These are phyloP conservation scores for Mycena polygramma DNA, from an alignment of 768 basidiomycete genomes.

Conservation along the genomic window DNA sequence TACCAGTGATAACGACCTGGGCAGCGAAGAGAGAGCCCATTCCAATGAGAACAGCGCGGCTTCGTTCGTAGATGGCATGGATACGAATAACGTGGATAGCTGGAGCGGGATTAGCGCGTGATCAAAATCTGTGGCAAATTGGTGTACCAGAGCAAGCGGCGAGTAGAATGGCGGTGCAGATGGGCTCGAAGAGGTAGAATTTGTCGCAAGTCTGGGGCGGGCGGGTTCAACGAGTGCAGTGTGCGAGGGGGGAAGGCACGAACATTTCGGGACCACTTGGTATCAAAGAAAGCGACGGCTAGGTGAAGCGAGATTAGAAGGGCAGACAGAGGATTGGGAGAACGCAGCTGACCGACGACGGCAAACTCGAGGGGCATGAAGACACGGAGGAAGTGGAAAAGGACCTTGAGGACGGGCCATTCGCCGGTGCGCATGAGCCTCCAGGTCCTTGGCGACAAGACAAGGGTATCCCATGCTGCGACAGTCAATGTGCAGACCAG, in stretches of 20 bases:
- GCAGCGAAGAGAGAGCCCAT: slow-evolving; percentile 73
- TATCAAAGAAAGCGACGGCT: slow-evolving; percentile 91
- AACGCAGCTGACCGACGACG: slow-evolving; percentile 68
- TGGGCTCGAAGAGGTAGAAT: slow-evolving; percentile 90
- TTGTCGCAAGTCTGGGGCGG: slow-evolving; percentile 65
- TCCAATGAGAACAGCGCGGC: slow-evolving; percentile 61
- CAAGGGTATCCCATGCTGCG: slow-evolving; percentile 91
- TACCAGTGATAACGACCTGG: slow-evolving; percentile 79
- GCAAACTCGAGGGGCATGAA: slow-evolving; percentile 88
- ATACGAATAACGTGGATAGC: slow-evolving; percentile 83
- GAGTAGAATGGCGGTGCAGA: slow-evolving; percentile 85
- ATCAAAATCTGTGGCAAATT: not conserved
- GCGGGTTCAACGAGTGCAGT: slow-evolving; percentile 17
- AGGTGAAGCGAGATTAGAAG: slow-evolving; percentile 19
- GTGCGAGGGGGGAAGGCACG: slow-evolving; percentile 37
- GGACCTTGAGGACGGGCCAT: slow-evolving; percentile 84
- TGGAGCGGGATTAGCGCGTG: slow-evolving; percentile 39
- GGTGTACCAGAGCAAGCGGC: slow-evolving; percentile 74
- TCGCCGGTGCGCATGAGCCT: slow-evolving; percentile 71
- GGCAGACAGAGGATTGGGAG: not conserved
- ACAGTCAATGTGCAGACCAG: slow-evolving; percentile 92
- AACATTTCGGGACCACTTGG: slow-evolving; percentile 70
- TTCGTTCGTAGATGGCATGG: slow-evolving; percentile 83
- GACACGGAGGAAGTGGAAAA: slow-evolving; percentile 80
- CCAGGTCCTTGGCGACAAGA: slow-evolving; percentile 85